These are phyloP conservation scores for Populus simonii DNA, from an alignment of 345 rosid species.

Conservation along the genomic window DNA sequence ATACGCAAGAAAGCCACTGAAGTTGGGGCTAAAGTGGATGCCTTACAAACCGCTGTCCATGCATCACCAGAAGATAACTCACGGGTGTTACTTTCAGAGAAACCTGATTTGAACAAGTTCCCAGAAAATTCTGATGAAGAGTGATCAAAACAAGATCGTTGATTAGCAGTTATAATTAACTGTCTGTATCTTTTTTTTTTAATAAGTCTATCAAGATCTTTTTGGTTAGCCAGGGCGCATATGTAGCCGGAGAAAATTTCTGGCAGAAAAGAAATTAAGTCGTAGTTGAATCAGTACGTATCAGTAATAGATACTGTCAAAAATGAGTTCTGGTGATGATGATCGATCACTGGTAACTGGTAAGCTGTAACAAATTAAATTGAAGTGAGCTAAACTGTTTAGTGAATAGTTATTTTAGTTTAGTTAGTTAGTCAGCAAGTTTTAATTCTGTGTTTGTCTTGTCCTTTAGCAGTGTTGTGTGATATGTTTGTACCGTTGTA, in stretches of 20 bases:
- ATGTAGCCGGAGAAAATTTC: background rate
- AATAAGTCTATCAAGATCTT: background rate
- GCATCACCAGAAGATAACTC: background rate
- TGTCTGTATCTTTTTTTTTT: background rate
- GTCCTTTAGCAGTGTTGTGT: background rate
- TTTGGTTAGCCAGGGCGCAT: background rate
- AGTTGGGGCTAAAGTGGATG: conserved; percentile 47
- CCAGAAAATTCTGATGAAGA: conserved; percentile 31
- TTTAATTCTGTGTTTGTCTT: conserved; percentile 2
- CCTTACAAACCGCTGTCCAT: conserved; percentile 23
- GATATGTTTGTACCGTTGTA: background rate
- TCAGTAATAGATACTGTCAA: background rate
- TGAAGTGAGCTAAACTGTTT: no score
- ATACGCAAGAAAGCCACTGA: conserved; percentile 44
- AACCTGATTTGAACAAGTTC: conserved; percentile 45
- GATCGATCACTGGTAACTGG: background rate
- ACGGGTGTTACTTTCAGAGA: conserved; percentile 1
- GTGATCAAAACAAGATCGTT: background rate
- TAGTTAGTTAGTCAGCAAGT: conserved; percentile 6
- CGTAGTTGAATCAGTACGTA: no score
- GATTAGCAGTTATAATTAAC: background rate
- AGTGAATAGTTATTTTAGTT: background rate
- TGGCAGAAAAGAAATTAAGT: background rate
- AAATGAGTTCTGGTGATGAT: background rate
- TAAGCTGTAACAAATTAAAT: background rate